Conservation (phyloP, 2,329 filamentous ascomycete genomes). For the Alternaria novae-zelandiae region DNA sequence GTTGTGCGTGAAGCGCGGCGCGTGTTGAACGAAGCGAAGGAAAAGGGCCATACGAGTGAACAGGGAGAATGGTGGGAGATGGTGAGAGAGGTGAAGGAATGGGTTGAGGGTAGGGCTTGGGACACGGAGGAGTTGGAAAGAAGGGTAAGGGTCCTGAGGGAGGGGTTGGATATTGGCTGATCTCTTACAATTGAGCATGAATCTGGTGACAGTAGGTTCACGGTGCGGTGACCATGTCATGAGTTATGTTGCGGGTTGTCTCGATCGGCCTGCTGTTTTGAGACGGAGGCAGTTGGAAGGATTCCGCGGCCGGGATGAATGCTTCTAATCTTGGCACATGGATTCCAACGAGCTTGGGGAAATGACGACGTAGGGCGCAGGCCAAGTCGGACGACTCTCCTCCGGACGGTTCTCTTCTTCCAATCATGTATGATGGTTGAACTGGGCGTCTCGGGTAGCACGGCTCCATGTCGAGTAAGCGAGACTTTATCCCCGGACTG, state of each 20-base stretch:
- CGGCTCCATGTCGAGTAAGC: background rate
- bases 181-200: background rate
- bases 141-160: background rate
- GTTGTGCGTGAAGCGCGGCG: slow-evolving; percentile 14
- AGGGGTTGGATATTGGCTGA: background rate
- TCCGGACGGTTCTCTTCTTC: background rate
- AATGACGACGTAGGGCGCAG: background rate
- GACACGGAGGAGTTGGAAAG: background rate
- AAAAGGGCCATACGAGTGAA: slow-evolving; percentile 2
- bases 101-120: slow-evolving; percentile 12
- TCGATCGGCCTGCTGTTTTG: background rate
- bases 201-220: background rate
- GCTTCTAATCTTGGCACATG: background rate
- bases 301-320: background rate
- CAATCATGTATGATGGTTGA: background rate
- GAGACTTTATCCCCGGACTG: background rate
- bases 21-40: slow-evolving; percentile 16
- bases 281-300: background rate
- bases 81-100: slow-evolving; percentile 11
- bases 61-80: slow-evolving; percentile 7
- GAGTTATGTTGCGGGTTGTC: background rate
- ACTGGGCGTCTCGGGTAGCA: background rate
- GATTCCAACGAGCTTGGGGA: background rate
- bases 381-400: background rate
- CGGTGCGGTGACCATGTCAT: background rate